Conservation (phyloP, 805 yeast species). For the Candida sphagnicola region DNA sequence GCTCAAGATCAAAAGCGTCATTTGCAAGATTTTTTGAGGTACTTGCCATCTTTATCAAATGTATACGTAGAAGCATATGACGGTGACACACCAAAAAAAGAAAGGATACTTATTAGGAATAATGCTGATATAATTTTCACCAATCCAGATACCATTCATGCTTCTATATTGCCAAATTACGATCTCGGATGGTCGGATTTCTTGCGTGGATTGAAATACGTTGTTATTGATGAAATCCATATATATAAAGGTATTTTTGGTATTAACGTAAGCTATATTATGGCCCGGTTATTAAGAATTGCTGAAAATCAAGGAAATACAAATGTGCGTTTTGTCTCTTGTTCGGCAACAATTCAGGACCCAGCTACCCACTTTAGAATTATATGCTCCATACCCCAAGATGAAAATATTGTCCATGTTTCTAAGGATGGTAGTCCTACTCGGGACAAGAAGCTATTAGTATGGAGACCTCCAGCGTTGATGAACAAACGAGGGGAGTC, state of each 20-base stretch:
- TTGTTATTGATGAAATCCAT: constrained; percentile 84
- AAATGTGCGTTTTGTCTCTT: constrained; percentile 68
- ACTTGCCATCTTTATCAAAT: constrained; percentile 39
- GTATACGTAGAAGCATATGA: constrained; percentile 77
- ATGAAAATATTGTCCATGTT: constrained; percentile 50
- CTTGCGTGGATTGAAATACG: constrained; percentile 57
- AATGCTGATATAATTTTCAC: constrained; percentile 81
- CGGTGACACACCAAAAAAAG: constrained; percentile 77
- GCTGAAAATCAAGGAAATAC: constrained; percentile 37
- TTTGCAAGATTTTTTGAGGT: constrained; percentile 52
- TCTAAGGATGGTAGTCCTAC: constrained; percentile 85
- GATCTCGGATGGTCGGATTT: constrained; percentile 63
- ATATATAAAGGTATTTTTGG: constrained; percentile 90
- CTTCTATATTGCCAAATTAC: constrained; percentile 70
- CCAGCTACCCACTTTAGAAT: constrained; percentile 71
- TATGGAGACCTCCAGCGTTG: constrained; percentile 79
- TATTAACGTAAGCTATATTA: constrained; percentile 80
- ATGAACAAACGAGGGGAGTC: constrained; percentile 54
- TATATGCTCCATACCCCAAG: constrained; percentile 59
- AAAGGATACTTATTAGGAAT: constrained; percentile 51
- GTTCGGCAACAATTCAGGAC: constrained; percentile 86
- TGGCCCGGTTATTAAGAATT: constrained; percentile 74
- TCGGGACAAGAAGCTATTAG: constrained; percentile 68
- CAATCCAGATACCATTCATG: constrained; percentile 92
- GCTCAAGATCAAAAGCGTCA: constrained; percentile 95